phyloP scores from a whole-genome alignment of 495 filamentous ascomycete genomes.

The Tuber calosporum region DNA sequence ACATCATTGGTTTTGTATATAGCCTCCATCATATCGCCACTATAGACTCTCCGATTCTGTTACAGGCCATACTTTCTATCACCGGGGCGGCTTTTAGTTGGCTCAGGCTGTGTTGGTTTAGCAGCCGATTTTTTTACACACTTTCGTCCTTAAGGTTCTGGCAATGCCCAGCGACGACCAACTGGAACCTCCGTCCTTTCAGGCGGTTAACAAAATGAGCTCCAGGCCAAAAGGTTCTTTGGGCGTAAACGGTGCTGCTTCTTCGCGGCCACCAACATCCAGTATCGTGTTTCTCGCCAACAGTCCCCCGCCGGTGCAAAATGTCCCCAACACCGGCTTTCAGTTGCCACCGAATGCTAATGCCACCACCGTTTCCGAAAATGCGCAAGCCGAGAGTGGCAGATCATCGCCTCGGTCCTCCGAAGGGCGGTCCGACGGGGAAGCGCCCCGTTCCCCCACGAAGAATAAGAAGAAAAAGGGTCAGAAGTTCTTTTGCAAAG shows the following conservation, averaged over 20 bases:
- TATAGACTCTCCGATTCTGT: background rate
- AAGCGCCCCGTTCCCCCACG: conserved; percentile 32
- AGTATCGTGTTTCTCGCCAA: conserved; percentile 8
- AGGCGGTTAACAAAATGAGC: conserved; percentile 38
- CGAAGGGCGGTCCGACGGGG: conserved; percentile 18
- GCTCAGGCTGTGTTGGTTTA: background rate
- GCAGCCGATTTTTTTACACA: background rate
- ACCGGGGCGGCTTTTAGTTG: background rate
- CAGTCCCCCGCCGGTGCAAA: conserved; percentile 9
- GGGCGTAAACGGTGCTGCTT: conserved; percentile 19
- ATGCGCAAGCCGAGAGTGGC: conserved; percentile 19
- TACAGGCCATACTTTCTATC: background rate
- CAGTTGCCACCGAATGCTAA: conserved; percentile 29
- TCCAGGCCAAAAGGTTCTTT: conserved; percentile 19
- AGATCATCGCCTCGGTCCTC: conserved; percentile 22
- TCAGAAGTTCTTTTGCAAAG: conserved; percentile 94
- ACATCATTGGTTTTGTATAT: conserved; percentile 2
- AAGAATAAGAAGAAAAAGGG: conserved; percentile 65
- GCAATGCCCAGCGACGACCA: conserved; percentile 38
- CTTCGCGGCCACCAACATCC: conserved; percentile 13
- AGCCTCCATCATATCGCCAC: background rate
- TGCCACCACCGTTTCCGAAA: conserved; percentile 19
- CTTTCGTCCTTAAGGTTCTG: conserved; percentile 26
- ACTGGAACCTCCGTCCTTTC: conserved; percentile 29
- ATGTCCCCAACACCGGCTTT: background rate